Evolutionary conservation across 2,329 filamentous ascomycete species (phyloP), one percentile per base, ranked within the genome.

Genomic region (Epichloe hybrida): DNA sequence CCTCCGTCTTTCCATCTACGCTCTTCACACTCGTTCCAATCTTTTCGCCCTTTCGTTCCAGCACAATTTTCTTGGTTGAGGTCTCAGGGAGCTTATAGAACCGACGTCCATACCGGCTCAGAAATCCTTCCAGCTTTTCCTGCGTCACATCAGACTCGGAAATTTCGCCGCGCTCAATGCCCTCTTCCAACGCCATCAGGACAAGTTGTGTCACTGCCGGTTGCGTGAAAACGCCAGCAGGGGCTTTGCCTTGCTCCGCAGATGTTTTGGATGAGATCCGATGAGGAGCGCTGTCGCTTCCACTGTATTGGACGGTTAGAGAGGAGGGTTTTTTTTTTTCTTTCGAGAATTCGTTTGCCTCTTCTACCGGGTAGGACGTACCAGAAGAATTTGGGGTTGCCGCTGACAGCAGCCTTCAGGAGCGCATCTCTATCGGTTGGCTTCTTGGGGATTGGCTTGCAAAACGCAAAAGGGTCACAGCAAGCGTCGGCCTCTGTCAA

Each of bases 221-320:
- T 68, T 91, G 86, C 1, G 86, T 90, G 64, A 88, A 91, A 42
- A 90, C 85, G 4, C 86, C 86, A 0, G 86, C 86, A 0, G 83
- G 79, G 1, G 81, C 76, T 62, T 71, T 75, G 46, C 72, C 72
- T 47, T 69, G 74, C n/a, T 51, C 52, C 49, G 62, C 61, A 6
- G 62, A 64, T 1, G 62, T 73, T 68, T 87, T 87, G 53, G 76
- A 74, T n/a, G 64, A 61, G 4, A 79, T 67, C 11, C 76, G 75
- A 61, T 87, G 83, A 37, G 82, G 82, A 43, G 82, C 82, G 5
- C 75, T 80, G 59, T 85, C 82, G 27, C 74, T 83, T 51, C 73
- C 73, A 34, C 51, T 52, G 23, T 36, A 54, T 68, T 72, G 43
- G 7, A 55, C 42, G 42, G 13, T 36, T 20, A 27, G 31, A 31